These are phyloP conservation scores for Didymellaceae sp. DNA, from an alignment of 2,329 filamentous ascomycete species.

Conservation along the genomic window DNA sequence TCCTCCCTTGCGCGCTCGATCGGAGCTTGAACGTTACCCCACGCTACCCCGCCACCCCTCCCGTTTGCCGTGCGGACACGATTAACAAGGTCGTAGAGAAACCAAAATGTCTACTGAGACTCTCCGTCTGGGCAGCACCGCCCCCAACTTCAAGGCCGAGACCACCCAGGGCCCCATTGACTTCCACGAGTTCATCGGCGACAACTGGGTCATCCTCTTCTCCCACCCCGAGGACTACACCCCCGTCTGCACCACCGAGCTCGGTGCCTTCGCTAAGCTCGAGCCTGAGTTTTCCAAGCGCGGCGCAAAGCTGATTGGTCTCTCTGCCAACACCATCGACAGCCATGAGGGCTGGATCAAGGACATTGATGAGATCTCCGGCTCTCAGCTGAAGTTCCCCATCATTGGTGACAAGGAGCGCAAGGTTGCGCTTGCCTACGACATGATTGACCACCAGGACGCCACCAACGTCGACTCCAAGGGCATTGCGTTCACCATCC, in stretches of 20 bases:
- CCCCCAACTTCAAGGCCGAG: conserved; percentile 73
- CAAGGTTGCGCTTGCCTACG: conserved; percentile 59
- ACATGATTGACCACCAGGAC: conserved; percentile 62
- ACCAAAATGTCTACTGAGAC: conserved; percentile 46
- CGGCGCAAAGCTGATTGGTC: conserved; percentile 67
- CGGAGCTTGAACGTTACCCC: conserved; percentile 14
- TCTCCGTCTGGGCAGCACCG: conserved; percentile 70
- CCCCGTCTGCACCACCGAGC: conserved; percentile 67
- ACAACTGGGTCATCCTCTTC: conserved; percentile 74
- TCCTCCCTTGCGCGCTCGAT: neutral
- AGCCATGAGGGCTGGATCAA: conserved; percentile 60
- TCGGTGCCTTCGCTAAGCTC: conserved; percentile 68
- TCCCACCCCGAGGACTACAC: conserved; percentile 71
- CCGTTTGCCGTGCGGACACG: conserved; percentile 36
- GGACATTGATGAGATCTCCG: conserved; percentile 60
- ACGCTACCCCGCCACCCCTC: conserved; percentile 40
- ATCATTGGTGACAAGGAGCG: conserved; percentile 62
- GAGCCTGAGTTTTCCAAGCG: conserved; percentile 69
- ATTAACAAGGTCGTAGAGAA: conserved; percentile 25
- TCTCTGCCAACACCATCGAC: conserved; percentile 59
- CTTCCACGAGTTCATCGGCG: conserved; percentile 75
- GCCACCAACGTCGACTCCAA: conserved; percentile 65
- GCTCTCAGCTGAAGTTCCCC: conserved; percentile 57
- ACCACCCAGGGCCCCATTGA: conserved; percentile 71
- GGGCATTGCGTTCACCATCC: conserved; percentile 67